Evolutionary conservation across 1,284 basidiomycete genomes (phyloP), one percentile per base, ranked within the genome.

Genomic region (Thecaphora thlaspeos): DNA sequence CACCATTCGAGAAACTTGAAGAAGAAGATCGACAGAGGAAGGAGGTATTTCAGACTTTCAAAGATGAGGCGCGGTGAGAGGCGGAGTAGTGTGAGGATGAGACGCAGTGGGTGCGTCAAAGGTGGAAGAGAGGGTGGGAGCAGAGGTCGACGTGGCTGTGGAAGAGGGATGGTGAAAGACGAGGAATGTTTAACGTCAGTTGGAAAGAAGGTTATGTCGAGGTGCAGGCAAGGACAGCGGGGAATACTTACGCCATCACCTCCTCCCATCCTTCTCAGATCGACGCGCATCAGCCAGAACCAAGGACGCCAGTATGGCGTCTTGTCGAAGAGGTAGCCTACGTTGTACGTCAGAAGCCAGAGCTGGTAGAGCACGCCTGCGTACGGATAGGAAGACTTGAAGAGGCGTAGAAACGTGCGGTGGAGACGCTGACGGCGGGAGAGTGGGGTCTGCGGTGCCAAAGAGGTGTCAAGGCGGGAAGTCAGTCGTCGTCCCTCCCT

Each of bases 1-100:
- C 95, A 98, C 93, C 95, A 99, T 80, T 98, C 92, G 28, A 96
- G 82, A 79, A 98, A 94, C 79, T 95, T 96, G 82, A 99, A 84
- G 77, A 91, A 88, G 79, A 99, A 95, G 57, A 99, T 93, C 32
- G 91, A 87, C 3, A 89, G 89, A 2, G 95, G 91, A 11, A 95
- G 84, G 15, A 93, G 83, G 41, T 94, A 82, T 64, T 88, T 86
- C 42, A 93, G 81, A 2, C 56, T 62, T 48, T 80, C 79, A 41
- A 78, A 71, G 15, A 70, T 34, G 23, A 55, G 22, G 12, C 57
- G 66, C 1, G 68, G 68, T 9, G 50, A 36, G 22, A 75, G 37
- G 4, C 50, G 34, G 21, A 70, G 17, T 21, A 67, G 17, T 11
- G 36, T 46, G 2, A 53, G 22, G 12, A 68, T 43, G 24, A 73